Percentiles rank a stretch among this genome's conserved stretches.
These are phyloP conservation scores for Fusarium aywerte DNA, from an alignment of 2,329 filamentous ascomycete genomes.

Conservation along the genomic window DNA sequence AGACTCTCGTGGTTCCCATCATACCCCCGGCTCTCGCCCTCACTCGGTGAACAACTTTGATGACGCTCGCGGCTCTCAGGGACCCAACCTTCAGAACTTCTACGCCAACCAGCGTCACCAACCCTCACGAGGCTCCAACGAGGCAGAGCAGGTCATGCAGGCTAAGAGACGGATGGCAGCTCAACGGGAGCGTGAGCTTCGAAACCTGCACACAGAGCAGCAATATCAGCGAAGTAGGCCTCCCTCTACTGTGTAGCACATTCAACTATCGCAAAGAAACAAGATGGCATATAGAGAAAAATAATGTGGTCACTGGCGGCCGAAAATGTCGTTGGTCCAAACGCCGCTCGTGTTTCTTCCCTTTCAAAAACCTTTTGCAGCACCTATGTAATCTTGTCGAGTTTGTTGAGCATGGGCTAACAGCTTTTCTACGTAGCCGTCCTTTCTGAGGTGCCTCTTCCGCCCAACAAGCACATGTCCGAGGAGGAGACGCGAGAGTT, in stretches of 20 bases:
- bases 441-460: constrained; percentile 57
- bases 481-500: constrained; percentile 96
- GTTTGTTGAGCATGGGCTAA: constrained; percentile 52
- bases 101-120: constrained; percentile 95
- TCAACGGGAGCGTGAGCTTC: constrained; percentile 97
- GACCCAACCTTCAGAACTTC: constrained; percentile 87
- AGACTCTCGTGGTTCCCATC: constrained; percentile 78
- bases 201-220: constrained; percentile 99
- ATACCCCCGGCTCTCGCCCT: constrained; percentile 74
- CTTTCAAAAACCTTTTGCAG: constrained; percentile 39
- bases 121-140: constrained; percentile 81
- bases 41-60: constrained; percentile 88
- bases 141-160: constrained; percentile 99
- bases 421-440: constrained; percentile 60
- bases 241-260: constrained; percentile 77
- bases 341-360: constrained; percentile 43
- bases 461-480: constrained; percentile 80
- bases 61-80: constrained; percentile 74
- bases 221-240: constrained; percentile 99
- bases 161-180: constrained; percentile 99
- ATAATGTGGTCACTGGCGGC: constrained; percentile 45
- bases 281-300: constrained; percentile 55
- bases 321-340: constrained; percentile 38
- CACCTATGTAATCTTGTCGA: constrained; percentile 45
- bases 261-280: constrained; percentile 52